A percentile compares a stretch with the other conserved stretches of the same genome.
Evolutionary conservation across 192 early-diverging fungal species (phyloP).

Genomic region (Coemansia sp.): DNA sequence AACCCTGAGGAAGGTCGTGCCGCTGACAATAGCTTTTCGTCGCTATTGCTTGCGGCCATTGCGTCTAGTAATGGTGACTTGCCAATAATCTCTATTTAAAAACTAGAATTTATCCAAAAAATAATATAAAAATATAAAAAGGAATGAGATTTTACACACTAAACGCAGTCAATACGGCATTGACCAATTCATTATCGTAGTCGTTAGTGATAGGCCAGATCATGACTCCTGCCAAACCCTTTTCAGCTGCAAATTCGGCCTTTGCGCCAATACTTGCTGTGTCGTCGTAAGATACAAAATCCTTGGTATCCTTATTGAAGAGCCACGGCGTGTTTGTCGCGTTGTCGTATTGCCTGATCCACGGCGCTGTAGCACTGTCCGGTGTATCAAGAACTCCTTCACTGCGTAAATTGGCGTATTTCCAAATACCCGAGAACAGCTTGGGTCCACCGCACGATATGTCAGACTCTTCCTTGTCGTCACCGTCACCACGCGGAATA

Average conservation of each 20-base stretch:
- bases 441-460: conserved; percentile 44
- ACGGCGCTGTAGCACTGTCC: conserved; percentile 58
- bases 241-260: conserved; percentile 45
- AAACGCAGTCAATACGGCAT: conserved; percentile 12
- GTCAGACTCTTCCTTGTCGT: conserved; percentile 51
- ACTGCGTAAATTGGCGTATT: conserved; percentile 63
- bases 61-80: conserved; percentile 28
- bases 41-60: conserved; percentile 33
- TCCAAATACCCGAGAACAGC: conserved; percentile 68
- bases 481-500: conserved; percentile 62
- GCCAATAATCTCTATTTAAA: conserved; percentile 29
- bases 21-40: conserved; percentile 23
- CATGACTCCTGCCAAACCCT: conserved; percentile 70
- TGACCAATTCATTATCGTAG: conserved; percentile 60
- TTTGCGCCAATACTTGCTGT: conserved; percentile 58
- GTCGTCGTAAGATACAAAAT: conserved; percentile 73
- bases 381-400: conserved; percentile 55
- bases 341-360: conserved; percentile 65
- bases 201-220: conserved; percentile 72
- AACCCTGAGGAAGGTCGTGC: conserved; percentile 14
- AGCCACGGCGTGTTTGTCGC: conserved; percentile 71
- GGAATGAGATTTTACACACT: too few relatives aligned
- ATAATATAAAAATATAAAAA: too few relatives aligned
- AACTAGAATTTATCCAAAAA: too few relatives aligned
- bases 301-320: conserved; percentile 61